Evolutionary conservation across 306 rosid genomes (phyloP), one percentile per base, ranked within the genome.

Genomic region (Cucumis hystrix): DNA sequence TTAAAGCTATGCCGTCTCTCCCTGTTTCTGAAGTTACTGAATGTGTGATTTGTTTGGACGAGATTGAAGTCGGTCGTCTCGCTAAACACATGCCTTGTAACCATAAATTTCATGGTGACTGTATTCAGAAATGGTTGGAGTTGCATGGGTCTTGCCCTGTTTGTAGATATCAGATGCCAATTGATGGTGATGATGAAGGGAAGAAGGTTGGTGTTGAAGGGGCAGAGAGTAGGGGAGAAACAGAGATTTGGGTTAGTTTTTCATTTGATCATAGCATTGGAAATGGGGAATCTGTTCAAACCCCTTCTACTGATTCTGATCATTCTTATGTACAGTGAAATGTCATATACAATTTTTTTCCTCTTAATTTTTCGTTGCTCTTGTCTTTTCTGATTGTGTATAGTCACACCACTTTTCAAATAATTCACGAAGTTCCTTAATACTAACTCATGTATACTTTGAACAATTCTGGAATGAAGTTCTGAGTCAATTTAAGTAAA

Each of bases 111-210:
- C 97, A 92, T 18, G 75, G 54, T 0, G 40, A 57, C 70, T 92
- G 99, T 18, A 83, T 95, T 37, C 93, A 87, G 82, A 89, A 85
- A 88, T 95, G 98, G 98, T 25, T 92, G 40, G 85, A 85, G 75
- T 77, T 84, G 35, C 98, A 88, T 76, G 99, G 97, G 45, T 81
- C 91, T 18, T 92, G 97, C 78, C 99, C 97, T 58, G 89, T 95
- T 47, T 92, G 97, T 64, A 81, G 99, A 83, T 87, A 75, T 59
- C 83, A 62, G 79, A 87, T 95, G 96, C 97, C 97, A 35, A 76
- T 77, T 54, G 93, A 90, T n/a, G 92, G 88, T 80, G 85, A 52
- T 11, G 85, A 81, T 58, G 77, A 3, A 23, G 84, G 71, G 1
- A 92, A 79, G 84, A 92, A 87, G 83, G 60, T 56, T 8, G 88